Conservation (phyloP, 176 grass and related monocot genomes). For the Tillandsia leiboldiana region DNA sequence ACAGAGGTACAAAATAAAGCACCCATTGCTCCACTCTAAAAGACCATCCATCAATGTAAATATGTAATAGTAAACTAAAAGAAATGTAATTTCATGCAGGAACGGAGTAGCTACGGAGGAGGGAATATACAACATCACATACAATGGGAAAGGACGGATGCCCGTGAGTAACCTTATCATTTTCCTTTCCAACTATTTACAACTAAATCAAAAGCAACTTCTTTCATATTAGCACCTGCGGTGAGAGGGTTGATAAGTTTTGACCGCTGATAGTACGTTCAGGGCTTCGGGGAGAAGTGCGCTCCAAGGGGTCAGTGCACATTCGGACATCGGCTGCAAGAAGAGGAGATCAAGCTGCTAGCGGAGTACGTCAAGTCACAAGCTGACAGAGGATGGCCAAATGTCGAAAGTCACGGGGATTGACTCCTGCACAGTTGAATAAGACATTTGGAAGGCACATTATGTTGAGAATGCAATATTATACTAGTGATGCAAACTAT, state of each 20-base stretch:
- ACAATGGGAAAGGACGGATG: slow-evolving; percentile 88
- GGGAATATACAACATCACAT: slow-evolving; percentile 70
- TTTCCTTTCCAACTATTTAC: background rate
- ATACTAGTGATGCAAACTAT: background rate
- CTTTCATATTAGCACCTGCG: background rate
- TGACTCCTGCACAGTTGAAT: slow-evolving; percentile 30
- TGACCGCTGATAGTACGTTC: background rate
- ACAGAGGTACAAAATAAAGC: slow-evolving; percentile 40
- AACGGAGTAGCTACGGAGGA: slow-evolving; percentile 77
- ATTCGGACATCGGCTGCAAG: slow-evolving; percentile 48
- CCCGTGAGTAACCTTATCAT: slow-evolving; percentile 35
- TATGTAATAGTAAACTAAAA: slow-evolving; percentile 7
- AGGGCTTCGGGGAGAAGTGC: slow-evolving; percentile 89
- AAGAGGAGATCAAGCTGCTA: slow-evolving; percentile 77
- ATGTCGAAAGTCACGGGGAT: slow-evolving; percentile 31
- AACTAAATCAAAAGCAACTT: background rate
- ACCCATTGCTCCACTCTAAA: background rate
- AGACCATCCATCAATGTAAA: background rate
- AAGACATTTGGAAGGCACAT: slow-evolving; percentile 7
- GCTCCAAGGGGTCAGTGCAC: slow-evolving; percentile 73
- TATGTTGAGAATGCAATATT: background rate
- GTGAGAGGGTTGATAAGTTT: background rate
- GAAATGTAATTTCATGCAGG: slow-evolving; percentile 26
- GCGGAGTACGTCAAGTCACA: slow-evolving; percentile 70
- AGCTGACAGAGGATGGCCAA: slow-evolving; percentile 69